Conservation (phyloP, 2,329 filamentous ascomycete species). For the Verticillium longisporum region DNA sequence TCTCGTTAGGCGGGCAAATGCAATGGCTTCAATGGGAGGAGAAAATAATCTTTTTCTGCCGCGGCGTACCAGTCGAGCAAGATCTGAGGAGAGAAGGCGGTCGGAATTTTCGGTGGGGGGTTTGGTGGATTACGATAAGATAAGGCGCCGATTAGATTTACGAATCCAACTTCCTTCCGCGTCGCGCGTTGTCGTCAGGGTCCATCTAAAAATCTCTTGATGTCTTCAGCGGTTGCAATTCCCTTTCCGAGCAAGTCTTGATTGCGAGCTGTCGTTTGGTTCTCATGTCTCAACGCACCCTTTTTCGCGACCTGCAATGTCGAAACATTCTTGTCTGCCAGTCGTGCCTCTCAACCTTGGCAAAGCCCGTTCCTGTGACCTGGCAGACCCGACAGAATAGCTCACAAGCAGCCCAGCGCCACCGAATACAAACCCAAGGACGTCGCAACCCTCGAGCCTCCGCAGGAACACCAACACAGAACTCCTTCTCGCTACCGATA, state of each 20-base stretch:
- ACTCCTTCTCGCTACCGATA: background rate
- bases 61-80: background rate
- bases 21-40: background rate
- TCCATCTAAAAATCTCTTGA: conserved; percentile 9
- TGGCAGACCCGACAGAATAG: conserved; percentile 24
- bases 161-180: conserved; percentile 2
- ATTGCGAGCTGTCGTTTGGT: background rate
- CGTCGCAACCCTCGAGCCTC: conserved; percentile 9
- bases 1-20: background rate
- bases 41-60: conserved; percentile 4
- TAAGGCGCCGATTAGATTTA: conserved; percentile 9
- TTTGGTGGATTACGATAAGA: background rate
- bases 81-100: background rate
- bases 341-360: conserved; percentile 25
- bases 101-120: background rate
- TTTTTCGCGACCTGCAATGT: conserved; percentile 24
- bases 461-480: conserved; percentile 3
- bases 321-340: conserved; percentile 29
- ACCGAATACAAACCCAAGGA: conserved; percentile 5
- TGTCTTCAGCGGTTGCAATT: background rate
- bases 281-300: conserved; percentile 14
- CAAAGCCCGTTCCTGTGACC: conserved; percentile 17
- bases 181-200: conserved; percentile 5
- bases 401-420: conserved; percentile 14
- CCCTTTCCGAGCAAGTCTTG: conserved; percentile 1